phyloP scores from a whole-genome alignment of 306 rosid species.

The Mucuna pruriens region DNA sequence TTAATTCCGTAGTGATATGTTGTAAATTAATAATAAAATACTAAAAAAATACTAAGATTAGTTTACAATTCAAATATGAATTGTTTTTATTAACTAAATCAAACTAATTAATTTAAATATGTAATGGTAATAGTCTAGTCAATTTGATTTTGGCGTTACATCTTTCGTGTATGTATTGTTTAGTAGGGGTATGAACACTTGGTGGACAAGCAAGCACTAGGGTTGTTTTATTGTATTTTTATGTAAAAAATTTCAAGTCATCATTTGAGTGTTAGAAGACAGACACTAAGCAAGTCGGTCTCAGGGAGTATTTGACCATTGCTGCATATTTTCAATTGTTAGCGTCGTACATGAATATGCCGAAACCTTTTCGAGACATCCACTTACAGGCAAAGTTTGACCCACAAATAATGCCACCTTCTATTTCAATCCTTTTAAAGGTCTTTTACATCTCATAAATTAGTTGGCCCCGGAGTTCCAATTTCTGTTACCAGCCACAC shows the following conservation, averaged over 20 bases:
- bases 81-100: no score
- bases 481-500: slow-evolving; percentile 47
- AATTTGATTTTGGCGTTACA: no score
- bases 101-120: no score
- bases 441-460: slow-evolving; percentile 43
- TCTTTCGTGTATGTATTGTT: not conserved
- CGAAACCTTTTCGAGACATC: slow-evolving; percentile 6
- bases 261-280: slow-evolving; percentile 11
- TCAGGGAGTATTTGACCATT: slow-evolving; percentile 31
- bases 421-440: slow-evolving; percentile 17
- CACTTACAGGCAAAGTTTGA: not conserved
- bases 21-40: no score
- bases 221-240: not conserved
- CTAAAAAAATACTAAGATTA: no score
- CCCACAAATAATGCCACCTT: slow-evolving; percentile 42
- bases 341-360: not conserved
- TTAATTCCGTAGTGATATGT: no score
- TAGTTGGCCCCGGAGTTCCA: slow-evolving; percentile 58
- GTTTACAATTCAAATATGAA: no score
- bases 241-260: not conserved
- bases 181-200: not conserved
- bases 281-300: slow-evolving; percentile 15
- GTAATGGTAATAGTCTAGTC: no score
- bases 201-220: not conserved
- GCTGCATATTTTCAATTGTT: not conserved